Evolutionary conservation across 2,329 filamentous ascomycete species (phyloP).

Genomic region (Fusarium pseudoanthophilum): DNA sequence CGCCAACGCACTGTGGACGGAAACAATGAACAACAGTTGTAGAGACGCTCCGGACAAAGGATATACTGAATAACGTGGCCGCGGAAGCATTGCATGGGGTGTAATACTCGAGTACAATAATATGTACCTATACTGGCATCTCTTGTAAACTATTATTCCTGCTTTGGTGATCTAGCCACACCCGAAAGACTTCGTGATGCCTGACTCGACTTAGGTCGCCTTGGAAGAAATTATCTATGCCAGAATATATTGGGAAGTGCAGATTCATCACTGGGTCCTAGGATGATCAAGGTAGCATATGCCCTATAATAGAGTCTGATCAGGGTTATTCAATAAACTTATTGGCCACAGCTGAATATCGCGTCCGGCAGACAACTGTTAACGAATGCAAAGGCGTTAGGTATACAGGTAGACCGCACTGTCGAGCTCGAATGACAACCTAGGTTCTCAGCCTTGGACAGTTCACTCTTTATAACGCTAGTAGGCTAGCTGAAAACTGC

Average conservation of each 20-base stretch:
- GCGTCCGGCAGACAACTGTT: neutral
- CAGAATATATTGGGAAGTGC: neutral
- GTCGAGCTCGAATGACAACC: neutral
- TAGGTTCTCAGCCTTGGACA: neutral
- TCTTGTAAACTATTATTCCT: neutral
- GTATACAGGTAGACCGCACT: neutral
- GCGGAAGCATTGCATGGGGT: neutral
- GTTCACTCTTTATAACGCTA: neutral
- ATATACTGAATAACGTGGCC: neutral
- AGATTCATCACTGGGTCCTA: neutral
- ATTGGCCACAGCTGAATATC: neutral
- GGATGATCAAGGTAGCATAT: neutral
- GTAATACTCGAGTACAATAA: neutral
- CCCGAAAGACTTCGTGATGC: neutral
- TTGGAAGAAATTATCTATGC: neutral
- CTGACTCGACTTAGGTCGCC: neutral
- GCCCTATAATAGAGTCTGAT: neutral
- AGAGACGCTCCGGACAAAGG: neutral
- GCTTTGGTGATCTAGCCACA: neutral
- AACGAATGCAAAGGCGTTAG: neutral
- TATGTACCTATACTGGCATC: neutral
- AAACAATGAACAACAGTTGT: neutral
- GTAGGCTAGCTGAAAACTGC: neutral
- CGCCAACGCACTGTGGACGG: neutral
- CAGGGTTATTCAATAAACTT: neutral